Percentiles rank a stretch among this genome's conserved stretches.
phyloP scores from a whole-genome alignment of 2,329 filamentous ascomycete species.

The Thielaviopsis populi region DNA sequence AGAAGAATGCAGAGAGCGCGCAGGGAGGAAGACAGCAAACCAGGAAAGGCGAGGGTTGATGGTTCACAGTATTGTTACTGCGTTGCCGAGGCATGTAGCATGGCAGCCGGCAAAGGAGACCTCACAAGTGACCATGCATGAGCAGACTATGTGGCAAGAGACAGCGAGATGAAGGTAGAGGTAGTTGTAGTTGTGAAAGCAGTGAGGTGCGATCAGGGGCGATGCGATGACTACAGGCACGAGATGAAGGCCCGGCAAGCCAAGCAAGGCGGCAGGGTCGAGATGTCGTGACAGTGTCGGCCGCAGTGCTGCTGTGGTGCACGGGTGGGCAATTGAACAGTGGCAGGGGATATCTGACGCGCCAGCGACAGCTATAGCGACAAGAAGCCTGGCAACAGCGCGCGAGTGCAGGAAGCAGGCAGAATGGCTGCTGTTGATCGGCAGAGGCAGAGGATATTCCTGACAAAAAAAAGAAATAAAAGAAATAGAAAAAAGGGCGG shows the following conservation, averaged over 20 bases:
- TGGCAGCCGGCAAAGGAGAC: constrained; percentile 7
- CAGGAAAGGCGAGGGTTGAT: not conserved
- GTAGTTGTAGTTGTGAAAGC: not conserved
- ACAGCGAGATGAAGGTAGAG: not conserved
- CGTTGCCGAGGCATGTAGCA: constrained; percentile 8
- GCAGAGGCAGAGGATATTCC: not conserved
- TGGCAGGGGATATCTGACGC: not conserved
- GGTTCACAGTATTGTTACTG: constrained; percentile 5
- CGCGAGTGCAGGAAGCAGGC: not conserved
- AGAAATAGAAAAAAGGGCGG: not conserved
- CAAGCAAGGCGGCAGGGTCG: not conserved
- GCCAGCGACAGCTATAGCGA: not conserved
- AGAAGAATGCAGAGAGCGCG: not conserved
- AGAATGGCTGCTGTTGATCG: not conserved
- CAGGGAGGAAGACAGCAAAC: not conserved
- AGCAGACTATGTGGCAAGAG: not conserved
- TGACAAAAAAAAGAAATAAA: not conserved
- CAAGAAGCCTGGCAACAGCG: not conserved
- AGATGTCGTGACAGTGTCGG: not conserved
- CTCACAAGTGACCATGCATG: constrained; percentile 11
- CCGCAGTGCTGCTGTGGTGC: not conserved
- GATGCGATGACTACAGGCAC: not conserved
- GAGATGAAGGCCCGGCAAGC: not conserved
- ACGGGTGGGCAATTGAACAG: not conserved
- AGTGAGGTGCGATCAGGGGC: not conserved